Conservation (phyloP, 805 yeast species). For the Suhomyces faveliae region DNA sequence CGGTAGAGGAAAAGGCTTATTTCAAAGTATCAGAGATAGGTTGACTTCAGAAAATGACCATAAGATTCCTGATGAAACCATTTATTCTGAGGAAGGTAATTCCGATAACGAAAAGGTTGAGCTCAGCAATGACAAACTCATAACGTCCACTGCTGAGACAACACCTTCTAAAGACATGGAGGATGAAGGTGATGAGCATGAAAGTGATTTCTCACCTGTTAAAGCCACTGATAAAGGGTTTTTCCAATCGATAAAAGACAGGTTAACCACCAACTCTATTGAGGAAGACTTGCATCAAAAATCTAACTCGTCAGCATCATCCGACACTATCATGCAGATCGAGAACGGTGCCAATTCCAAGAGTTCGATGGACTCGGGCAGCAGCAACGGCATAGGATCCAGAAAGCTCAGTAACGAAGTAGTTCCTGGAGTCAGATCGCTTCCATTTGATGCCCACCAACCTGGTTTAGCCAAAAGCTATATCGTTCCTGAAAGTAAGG, state of each 20-base stretch:
- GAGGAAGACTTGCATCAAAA: slow-evolving; percentile 5
- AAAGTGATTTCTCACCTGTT: slow-evolving; percentile 10
- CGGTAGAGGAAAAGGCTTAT: slow-evolving; percentile 27
- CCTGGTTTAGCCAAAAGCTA: slow-evolving; percentile 2
- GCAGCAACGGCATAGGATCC: background rate
- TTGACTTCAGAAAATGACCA: slow-evolving; percentile 15
- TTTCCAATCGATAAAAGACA: slow-evolving; percentile 34
- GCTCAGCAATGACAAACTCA: slow-evolving; percentile 18
- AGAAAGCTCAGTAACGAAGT: background rate
- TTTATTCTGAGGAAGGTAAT: slow-evolving; percentile 4
- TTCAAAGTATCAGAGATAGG: slow-evolving; percentile 34
- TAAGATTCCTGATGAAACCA: slow-evolving; percentile 7
- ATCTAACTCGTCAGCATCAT: slow-evolving; percentile 9
- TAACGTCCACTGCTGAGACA: slow-evolving; percentile 30
- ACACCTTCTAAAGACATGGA: slow-evolving; percentile 26
- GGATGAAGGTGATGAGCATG: slow-evolving; percentile 8
- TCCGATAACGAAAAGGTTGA: slow-evolving; percentile 15
- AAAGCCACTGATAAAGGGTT: slow-evolving; percentile 26
- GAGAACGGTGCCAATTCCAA: slow-evolving; percentile 1
- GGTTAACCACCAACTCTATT: slow-evolving; percentile 17
- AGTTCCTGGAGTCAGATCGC: slow-evolving; percentile 4
- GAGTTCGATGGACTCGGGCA: background rate
- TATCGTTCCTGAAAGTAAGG: background rate
- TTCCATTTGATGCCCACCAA: slow-evolving; percentile 2
- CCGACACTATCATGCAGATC: slow-evolving; percentile 11